A percentile compares a stretch with the other conserved stretches of the same genome.
Conservation (phyloP, 2,329 filamentous ascomycete species). For the Paraphaeosphaeria sporulosa region DNA sequence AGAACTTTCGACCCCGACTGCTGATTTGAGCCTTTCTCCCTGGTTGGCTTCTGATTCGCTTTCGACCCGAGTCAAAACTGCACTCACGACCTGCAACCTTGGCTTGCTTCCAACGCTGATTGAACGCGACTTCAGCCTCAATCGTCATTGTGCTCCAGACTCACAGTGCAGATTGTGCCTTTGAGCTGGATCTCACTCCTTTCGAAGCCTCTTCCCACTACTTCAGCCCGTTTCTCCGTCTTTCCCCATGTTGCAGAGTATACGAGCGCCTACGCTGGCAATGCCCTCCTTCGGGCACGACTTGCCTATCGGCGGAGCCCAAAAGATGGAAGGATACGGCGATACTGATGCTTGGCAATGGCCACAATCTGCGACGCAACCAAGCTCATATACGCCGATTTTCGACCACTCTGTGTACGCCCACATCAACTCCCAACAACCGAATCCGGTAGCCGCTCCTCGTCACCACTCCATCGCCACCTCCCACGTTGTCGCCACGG, state of each 20-base stretch:
- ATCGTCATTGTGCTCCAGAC: constrained; percentile 3
- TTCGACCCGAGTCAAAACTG: background rate
- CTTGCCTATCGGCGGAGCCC: constrained; percentile 39
- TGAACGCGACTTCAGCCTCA: background rate
- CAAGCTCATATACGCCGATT: constrained; percentile 33
- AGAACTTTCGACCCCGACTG: background rate
- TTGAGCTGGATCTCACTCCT: constrained; percentile 11
- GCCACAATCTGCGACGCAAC: constrained; percentile 37
- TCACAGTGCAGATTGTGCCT: background rate
- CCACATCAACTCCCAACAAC: constrained; percentile 33
- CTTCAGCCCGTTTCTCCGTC: constrained; percentile 6
- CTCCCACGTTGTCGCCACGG: constrained; percentile 33
- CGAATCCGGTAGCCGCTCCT: constrained; percentile 28
- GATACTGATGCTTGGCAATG: constrained; percentile 43
- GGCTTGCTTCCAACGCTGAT: background rate
- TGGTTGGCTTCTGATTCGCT: background rate
- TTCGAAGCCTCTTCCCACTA: background rate
- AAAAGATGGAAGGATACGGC: constrained; percentile 43
- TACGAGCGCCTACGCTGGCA: constrained; percentile 43
- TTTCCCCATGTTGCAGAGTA: constrained; percentile 48
- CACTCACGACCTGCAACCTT: background rate
- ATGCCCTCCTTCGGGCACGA: constrained; percentile 48
- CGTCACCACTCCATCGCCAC: constrained; percentile 44
- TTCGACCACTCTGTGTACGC: constrained; percentile 43
- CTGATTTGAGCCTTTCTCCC: background rate